Evolutionary conservation across 208 protist genomes (phyloP).

Genomic region (Perkinsela sp.): DNA sequence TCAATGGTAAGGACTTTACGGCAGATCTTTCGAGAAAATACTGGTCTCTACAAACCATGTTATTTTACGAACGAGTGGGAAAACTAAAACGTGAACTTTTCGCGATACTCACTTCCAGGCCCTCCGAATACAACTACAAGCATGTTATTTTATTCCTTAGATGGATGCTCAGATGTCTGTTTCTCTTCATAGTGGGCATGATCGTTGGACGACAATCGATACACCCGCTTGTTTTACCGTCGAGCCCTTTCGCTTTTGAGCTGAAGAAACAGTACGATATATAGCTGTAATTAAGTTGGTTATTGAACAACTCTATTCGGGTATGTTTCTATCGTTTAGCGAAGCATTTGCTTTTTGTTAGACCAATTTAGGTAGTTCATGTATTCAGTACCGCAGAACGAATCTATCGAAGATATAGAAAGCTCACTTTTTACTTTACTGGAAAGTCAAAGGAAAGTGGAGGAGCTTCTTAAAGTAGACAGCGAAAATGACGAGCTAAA

Average conservation of each 20-base stretch:
- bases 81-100: neutral
- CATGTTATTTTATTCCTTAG: neutral
- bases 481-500: neutral
- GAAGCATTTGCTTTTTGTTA: too few species aligned
- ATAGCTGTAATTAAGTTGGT: neutral
- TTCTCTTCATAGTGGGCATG: neutral
- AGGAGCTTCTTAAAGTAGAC: neutral
- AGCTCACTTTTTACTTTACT: neutral
- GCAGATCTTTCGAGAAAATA: slow-evolving; percentile 1
- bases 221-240: neutral
- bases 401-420: neutral
- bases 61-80: neutral
- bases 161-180: neutral
- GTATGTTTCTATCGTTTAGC: too few species aligned
- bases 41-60: neutral
- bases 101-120: neutral
- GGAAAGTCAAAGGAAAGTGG: neutral
- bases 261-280: neutral
- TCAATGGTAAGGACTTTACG: neutral
- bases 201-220: neutral
- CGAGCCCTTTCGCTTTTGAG: neutral
- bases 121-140: neutral
- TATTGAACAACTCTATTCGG: too few species aligned
- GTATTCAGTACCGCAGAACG: neutral
- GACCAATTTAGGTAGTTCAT: too few species aligned